Percentiles rank a stretch among this genome's conserved stretches.
These are phyloP conservation scores for Cladosporium sp. DNA, from an alignment of 2,329 filamentous ascomycete genomes.

Conservation along the genomic window DNA sequence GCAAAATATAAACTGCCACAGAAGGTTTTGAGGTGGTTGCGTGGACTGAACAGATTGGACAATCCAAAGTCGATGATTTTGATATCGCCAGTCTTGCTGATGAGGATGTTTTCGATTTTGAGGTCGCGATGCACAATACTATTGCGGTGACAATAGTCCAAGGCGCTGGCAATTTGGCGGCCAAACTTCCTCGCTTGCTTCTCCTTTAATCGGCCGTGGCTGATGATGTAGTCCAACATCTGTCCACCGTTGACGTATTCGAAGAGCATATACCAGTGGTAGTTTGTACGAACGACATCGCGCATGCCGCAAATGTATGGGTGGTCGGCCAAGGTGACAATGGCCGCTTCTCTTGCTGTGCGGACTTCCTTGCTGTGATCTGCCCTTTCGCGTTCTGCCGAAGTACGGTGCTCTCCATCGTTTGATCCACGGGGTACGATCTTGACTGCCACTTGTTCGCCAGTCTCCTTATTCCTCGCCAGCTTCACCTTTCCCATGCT, in stretches of 20 bases:
- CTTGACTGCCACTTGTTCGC: slow-evolving; percentile 95
- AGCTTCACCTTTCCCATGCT: slow-evolving; percentile 99
- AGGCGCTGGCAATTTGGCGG: slow-evolving; percentile 89
- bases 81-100: slow-evolving; percentile 98
- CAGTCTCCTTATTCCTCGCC: slow-evolving; percentile 81
- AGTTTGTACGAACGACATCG: slow-evolving; percentile 90
- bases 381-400: slow-evolving; percentile 75
- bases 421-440: slow-evolving; percentile 88
- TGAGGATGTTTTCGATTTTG: slow-evolving; percentile 98
- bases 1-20: slow-evolving; percentile 98
- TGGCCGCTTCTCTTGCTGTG: slow-evolving; percentile 90
- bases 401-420: slow-evolving; percentile 66
- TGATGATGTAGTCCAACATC: slow-evolving; percentile 99
- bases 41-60: slow-evolving; percentile 89
- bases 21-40: slow-evolving; percentile 85
- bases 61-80: slow-evolving; percentile 99
- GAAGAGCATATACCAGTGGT: slow-evolving; percentile 99
- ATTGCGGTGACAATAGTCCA: slow-evolving; percentile 97
- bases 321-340: slow-evolving; percentile 88
- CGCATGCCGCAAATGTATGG: slow-evolving; percentile 94
- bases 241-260: slow-evolving; percentile 98
- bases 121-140: slow-evolving; percentile 96
- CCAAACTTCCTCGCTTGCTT: slow-evolving; percentile 98
- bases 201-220: slow-evolving; percentile 93
- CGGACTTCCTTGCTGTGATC: slow-evolving; percentile 96